A percentile compares a stretch with the other conserved stretches of the same genome.
phyloP scores from a whole-genome alignment of 495 filamentous ascomycete genomes.

The Xylaria intraflava region DNA sequence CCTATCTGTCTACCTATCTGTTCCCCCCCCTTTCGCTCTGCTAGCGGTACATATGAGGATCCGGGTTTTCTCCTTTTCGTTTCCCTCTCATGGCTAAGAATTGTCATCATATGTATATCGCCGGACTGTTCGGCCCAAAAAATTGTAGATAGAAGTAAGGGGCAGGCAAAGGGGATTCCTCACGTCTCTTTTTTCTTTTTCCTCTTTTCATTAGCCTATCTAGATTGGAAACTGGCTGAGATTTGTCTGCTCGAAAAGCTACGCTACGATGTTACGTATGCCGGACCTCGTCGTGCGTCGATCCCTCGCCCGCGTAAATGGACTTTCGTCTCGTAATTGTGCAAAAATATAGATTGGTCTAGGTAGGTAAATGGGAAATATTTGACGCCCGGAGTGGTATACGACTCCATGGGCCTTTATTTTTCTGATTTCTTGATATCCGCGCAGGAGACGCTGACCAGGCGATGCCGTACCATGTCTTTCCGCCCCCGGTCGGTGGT shows the following conservation, averaged over 20 bases:
- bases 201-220: background rate
- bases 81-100: background rate
- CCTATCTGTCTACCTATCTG: background rate
- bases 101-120: background rate
- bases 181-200: too few relatives aligned
- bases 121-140: too few relatives aligned
- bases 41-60: too few relatives aligned
- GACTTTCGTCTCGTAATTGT: too few relatives aligned
- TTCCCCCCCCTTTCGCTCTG: background rate
- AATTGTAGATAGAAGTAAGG: background rate
- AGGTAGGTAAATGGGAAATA: too few relatives aligned
- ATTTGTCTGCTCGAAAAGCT: background rate
- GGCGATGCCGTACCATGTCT: slow-evolving; percentile 16
- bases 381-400: too few relatives aligned
- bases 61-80: too few relatives aligned
- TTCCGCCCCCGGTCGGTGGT: background rate
- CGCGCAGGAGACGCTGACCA: slow-evolving; percentile 23
- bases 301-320: too few relatives aligned
- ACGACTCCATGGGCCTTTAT: background rate
- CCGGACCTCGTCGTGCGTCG: too few relatives aligned
- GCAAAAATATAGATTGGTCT: too few relatives aligned
- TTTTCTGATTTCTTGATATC: background rate
- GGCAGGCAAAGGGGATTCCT: too few relatives aligned
- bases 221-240: background rate
- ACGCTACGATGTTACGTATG: too few relatives aligned